A percentile compares a stretch with the other conserved stretches of the same genome.
phyloP scores from a whole-genome alignment of 1,284 basidiomycete genomes.

The Wolfiporia cocos region DNA sequence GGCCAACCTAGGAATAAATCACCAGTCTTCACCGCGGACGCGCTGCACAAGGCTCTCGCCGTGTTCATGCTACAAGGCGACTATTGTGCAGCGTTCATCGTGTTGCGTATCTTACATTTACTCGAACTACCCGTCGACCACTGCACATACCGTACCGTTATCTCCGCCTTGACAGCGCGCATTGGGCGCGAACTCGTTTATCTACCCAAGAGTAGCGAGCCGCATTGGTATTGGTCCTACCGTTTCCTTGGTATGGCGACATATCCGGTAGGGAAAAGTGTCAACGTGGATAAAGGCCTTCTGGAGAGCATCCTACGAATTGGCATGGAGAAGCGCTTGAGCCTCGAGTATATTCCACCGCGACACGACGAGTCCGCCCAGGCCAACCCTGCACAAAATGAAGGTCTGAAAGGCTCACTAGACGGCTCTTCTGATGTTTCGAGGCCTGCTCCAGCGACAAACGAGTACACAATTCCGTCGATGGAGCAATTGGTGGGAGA shows the following conservation, averaged over 20 bases:
- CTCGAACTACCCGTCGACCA: constrained; percentile 27
- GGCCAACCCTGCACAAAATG: too few relatives aligned
- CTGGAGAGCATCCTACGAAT: constrained; percentile 11
- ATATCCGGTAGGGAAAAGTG: background rate
- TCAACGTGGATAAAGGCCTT: constrained; percentile 8
- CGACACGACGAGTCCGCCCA: constrained; percentile 1
- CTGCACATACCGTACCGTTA: constrained; percentile 35
- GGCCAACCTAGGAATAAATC: constrained; percentile 14
- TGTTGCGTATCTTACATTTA: constrained; percentile 27
- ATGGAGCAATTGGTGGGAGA: too few relatives aligned
- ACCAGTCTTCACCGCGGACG: constrained; percentile 26
- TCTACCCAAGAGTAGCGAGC: background rate
- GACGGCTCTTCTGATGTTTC: too few relatives aligned
- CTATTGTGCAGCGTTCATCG: constrained; percentile 39
- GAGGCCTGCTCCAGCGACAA: too few relatives aligned
- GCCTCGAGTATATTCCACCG: constrained; percentile 10
- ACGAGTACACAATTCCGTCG: too few relatives aligned
- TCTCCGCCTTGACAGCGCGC: constrained; percentile 18
- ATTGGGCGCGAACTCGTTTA: constrained; percentile 13
- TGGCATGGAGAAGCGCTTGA: constrained; percentile 10
- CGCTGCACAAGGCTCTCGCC: constrained; percentile 36
- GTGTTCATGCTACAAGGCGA: constrained; percentile 37
- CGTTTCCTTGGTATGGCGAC: constrained; percentile 23
- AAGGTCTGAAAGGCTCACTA: too few relatives aligned
- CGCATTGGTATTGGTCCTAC: constrained; percentile 18